phyloP scores from a whole-genome alignment of 2,329 filamentous ascomycete species.

The Grosmannia serpens region DNA sequence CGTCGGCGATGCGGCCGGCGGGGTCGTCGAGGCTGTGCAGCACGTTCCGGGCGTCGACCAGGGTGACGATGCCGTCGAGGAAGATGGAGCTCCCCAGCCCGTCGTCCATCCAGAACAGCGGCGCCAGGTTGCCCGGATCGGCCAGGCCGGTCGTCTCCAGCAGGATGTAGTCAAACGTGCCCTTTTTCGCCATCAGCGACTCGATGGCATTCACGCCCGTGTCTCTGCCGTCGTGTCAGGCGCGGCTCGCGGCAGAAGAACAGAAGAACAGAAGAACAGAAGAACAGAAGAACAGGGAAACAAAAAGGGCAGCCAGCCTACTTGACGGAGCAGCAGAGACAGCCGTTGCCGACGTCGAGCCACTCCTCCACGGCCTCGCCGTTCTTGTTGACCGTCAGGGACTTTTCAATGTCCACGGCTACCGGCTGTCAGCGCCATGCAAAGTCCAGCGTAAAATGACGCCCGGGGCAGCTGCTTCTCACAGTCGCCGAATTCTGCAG shows the following conservation, averaged over 20 bases:
- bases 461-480: not conserved
- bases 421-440: not conserved
- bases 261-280: not conserved
- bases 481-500: constrained; percentile 17
- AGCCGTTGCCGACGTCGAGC: constrained; percentile 92
- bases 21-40: constrained; percentile 69
- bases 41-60: constrained; percentile 93
- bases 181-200: constrained; percentile 85
- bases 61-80: constrained; percentile 88
- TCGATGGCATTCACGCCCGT: constrained; percentile 91
- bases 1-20: constrained; percentile 37
- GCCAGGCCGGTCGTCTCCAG: constrained; percentile 93
- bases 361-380: constrained; percentile 82
- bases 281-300: not conserved
- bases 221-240: constrained; percentile 43
- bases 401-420: constrained; percentile 94
- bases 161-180: constrained; percentile 93
- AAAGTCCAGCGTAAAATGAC: not conserved
- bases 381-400: constrained; percentile 78
- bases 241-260: not conserved
- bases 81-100: constrained; percentile 92
- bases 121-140: constrained; percentile 90
- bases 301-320: constrained; percentile 20
- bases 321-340: constrained; percentile 97
- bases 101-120: constrained; percentile 95